phyloP scores from a whole-genome alignment of 2,329 filamentous ascomycete species.

The Didymella glomerata region DNA sequence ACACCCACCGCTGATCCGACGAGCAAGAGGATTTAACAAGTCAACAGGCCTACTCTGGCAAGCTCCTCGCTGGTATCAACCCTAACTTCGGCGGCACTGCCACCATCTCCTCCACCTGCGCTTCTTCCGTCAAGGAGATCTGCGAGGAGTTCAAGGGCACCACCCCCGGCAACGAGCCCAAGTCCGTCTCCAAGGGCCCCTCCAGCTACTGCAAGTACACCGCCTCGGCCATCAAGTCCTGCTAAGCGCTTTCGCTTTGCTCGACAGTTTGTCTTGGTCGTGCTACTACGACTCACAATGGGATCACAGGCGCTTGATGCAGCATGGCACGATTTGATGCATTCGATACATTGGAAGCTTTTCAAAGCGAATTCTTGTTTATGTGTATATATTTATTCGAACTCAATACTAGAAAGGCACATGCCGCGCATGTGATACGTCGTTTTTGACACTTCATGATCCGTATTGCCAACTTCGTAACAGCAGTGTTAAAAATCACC shows the following conservation, averaged over 20 bases:
- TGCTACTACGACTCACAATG: slow-evolving; percentile 1
- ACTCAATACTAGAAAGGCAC: slow-evolving; percentile 7
- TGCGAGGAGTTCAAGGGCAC: slow-evolving; percentile 49
- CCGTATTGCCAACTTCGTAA: background rate
- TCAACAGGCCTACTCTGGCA: slow-evolving; percentile 48
- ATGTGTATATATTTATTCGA: slow-evolving; percentile 27
- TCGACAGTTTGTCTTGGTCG: slow-evolving; percentile 1
- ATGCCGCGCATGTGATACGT: slow-evolving; percentile 21
- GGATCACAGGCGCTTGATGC: slow-evolving; percentile 27
- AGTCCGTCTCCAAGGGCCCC: slow-evolving; percentile 41
- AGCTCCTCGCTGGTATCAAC: slow-evolving; percentile 60
- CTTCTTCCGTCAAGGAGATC: slow-evolving; percentile 42
- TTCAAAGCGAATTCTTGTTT: slow-evolving; percentile 34
- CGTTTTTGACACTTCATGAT: background rate
- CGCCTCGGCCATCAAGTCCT: slow-evolving; percentile 41
- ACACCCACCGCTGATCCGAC: slow-evolving; percentile 39
- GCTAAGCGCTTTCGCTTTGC: slow-evolving; percentile 30
- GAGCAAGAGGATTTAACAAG: background rate
- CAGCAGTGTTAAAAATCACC: background rate
- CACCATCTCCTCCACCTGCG: slow-evolving; percentile 51
- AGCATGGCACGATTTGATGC: slow-evolving; percentile 15
- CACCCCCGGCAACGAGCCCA: slow-evolving; percentile 41
- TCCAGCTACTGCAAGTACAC: slow-evolving; percentile 45
- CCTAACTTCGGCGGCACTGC: slow-evolving; percentile 62
- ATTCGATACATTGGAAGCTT: slow-evolving; percentile 23